Conservation (phyloP, 169 alveolate species). For the Cryptosporidium sp. region DNA sequence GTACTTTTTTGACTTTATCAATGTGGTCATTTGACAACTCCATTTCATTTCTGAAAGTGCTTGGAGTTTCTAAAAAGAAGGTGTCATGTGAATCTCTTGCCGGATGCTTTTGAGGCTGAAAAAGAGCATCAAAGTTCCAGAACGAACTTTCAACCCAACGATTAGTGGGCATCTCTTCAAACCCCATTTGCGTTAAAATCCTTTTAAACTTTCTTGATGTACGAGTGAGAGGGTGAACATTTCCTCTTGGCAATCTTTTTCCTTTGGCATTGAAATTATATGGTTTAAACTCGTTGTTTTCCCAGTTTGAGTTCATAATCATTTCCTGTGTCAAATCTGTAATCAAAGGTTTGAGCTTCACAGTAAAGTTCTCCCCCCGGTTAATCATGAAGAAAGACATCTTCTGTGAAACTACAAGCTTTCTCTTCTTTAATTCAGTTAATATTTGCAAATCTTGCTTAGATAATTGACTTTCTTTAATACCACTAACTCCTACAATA, state of each 20-base stretch:
- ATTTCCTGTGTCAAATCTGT: slow-evolving; percentile 89
- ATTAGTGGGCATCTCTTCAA: slow-evolving; percentile 99
- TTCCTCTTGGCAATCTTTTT: slow-evolving; percentile 85
- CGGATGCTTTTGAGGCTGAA: slow-evolving; percentile 99
- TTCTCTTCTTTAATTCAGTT: slow-evolving; percentile 80
- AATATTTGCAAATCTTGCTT: slow-evolving; percentile 22
- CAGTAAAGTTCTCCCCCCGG: slow-evolving; percentile 74
- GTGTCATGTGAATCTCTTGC: slow-evolving; percentile 99
- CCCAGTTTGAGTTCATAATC: slow-evolving; percentile 87
- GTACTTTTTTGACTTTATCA: slow-evolving; percentile 92
- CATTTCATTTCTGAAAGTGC: slow-evolving; percentile 72
- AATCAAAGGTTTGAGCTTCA: slow-evolving; percentile 72
- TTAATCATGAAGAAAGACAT: slow-evolving; percentile 76
- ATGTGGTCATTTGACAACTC: slow-evolving; percentile 86
- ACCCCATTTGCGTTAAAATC: slow-evolving; percentile 90
- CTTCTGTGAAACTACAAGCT: slow-evolving; percentile 74
- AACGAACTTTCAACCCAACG: slow-evolving; percentile 97
- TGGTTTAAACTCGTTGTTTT: slow-evolving; percentile 85
- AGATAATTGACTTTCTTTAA: slow-evolving; percentile 27
- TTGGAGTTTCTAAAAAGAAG: slow-evolving; percentile 91
- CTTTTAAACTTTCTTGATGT: slow-evolving; percentile 89
- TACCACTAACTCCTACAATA: slow-evolving; percentile 7
- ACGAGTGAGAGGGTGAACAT: slow-evolving; percentile 91
- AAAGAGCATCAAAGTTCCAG: slow-evolving; percentile 99
- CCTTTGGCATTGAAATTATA: slow-evolving; percentile 89